These are phyloP conservation scores for Trametes cingulata DNA, from an alignment of 768 basidiomycete genomes.

Conservation along the genomic window DNA sequence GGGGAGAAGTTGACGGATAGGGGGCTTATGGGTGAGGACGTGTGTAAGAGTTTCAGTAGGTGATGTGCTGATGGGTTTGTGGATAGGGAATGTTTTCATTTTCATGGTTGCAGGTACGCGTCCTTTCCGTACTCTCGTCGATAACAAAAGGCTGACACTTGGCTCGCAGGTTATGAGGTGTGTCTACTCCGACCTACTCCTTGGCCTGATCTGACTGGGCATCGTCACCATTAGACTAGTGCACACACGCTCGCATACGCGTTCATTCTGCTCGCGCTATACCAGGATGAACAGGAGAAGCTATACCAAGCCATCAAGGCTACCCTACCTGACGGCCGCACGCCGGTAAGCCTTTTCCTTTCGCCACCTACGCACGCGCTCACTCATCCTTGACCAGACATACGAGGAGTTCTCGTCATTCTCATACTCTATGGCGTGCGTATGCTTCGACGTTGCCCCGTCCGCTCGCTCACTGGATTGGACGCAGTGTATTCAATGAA, in stretches of 20 bases:
- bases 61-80: too few relatives aligned
- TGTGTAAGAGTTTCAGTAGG: not conserved
- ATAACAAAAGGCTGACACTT: too few relatives aligned
- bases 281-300: constrained; percentile 42
- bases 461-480: not conserved
- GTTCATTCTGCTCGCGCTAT: constrained; percentile 39
- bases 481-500: constrained; percentile 35
- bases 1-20: constrained; percentile 40
- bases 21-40: constrained; percentile 41
- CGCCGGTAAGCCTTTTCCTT: constrained; percentile 26
- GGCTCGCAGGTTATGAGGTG: constrained; percentile 59
- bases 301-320: constrained; percentile 36
- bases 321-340: constrained; percentile 27
- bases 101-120: constrained; percentile 37
- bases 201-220: too few relatives aligned
- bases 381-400: constrained; percentile 14
- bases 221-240: constrained; percentile 32
- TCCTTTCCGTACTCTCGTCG: too few relatives aligned
- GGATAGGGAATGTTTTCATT: constrained; percentile 42
- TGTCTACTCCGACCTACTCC: too few relatives aligned
- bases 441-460: not conserved
- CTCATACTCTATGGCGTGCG: constrained; percentile 31
- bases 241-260: constrained; percentile 36
- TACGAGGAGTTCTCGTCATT: constrained; percentile 33
- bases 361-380: not conserved